A percentile compares a stretch with the other conserved stretches of the same genome.
Conservation (phyloP, 2,329 filamentous ascomycete species). For the Monosporascus sp. region DNA sequence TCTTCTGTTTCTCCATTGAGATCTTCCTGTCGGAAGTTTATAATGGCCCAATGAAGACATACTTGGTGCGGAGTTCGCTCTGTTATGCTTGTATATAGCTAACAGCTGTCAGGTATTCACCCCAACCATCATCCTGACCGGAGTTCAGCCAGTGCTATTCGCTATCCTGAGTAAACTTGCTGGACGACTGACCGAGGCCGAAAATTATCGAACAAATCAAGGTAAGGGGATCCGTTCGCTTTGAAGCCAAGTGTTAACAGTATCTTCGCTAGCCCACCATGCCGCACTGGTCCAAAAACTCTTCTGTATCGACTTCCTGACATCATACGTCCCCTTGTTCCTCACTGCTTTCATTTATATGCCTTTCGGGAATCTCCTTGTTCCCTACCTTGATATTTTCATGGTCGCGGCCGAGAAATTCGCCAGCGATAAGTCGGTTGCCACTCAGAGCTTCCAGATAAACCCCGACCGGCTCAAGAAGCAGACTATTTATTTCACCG, state of each 20-base stretch:
- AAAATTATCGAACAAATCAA: constrained; percentile 89
- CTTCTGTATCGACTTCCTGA: constrained; percentile 95
- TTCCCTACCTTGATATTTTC: constrained; percentile 83
- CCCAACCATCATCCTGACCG: constrained; percentile 81
- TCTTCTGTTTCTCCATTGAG: constrained; percentile 84
- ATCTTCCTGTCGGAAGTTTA: constrained; percentile 96
- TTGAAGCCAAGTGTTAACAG: constrained; percentile 9
- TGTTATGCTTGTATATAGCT: constrained; percentile 3
- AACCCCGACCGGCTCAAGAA: constrained; percentile 78
- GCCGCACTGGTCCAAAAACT: constrained; percentile 85
- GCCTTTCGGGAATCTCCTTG: constrained; percentile 77
- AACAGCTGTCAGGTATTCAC: constrained; percentile 63
- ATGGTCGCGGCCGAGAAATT: constrained; percentile 68
- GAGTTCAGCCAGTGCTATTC: constrained; percentile 72
- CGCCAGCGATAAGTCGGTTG: constrained; percentile 67
- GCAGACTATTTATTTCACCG: constrained; percentile 93
- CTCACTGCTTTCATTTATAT: constrained; percentile 93
- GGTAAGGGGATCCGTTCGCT: constrained; percentile 29
- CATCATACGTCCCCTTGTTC: constrained; percentile 87
- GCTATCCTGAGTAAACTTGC: constrained; percentile 72
- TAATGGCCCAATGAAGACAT: constrained; percentile 77
- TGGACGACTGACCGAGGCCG: constrained; percentile 69
- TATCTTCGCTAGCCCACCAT: constrained; percentile 56
- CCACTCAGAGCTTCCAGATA: constrained; percentile 66
- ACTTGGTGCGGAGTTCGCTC: constrained; percentile 55